Percentiles rank a stretch among this genome's conserved stretches.
Conservation (phyloP, 2,329 filamentous ascomycete species). For the Parastagonospora nodorum region DNA sequence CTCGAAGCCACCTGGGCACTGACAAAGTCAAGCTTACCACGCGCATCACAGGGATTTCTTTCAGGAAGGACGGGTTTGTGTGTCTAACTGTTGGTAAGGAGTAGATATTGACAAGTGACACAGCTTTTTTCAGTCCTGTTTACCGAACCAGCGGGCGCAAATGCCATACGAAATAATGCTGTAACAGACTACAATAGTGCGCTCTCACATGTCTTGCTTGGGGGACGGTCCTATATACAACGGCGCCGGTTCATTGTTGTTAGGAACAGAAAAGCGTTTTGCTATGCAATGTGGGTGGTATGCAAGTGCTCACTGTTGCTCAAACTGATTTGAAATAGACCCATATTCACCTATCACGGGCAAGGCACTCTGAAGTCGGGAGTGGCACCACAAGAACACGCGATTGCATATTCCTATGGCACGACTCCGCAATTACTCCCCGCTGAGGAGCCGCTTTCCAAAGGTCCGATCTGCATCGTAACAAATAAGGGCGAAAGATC, state of each 20-base stretch:
- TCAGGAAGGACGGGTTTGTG: no score
- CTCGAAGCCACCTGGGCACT: no score
- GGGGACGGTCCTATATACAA: not conserved
- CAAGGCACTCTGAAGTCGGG: conserved; percentile 10
- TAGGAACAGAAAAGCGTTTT: conserved; percentile 10
- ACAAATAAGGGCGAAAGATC: conserved; percentile 21
- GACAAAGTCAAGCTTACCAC: no score
- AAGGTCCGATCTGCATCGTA: conserved; percentile 45
- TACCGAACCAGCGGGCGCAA: no score
- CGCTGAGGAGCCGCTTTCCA: conserved; percentile 38
- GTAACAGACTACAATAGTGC: no score
- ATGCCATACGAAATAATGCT: no score
- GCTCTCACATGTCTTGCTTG: no score
- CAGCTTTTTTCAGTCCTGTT: no score
- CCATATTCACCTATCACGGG: conserved; percentile 12
- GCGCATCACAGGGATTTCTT: no score
- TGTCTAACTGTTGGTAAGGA: no score
- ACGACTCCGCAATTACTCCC: conserved; percentile 11
- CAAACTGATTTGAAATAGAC: not conserved
- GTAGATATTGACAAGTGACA: no score
- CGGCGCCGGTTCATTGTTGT: conserved; percentile 20
- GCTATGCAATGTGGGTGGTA: conserved; percentile 3
- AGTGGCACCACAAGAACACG: conserved; percentile 37
- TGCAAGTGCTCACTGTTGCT: no score
- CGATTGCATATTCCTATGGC: conserved; percentile 39